Evolutionary conservation across 371 early-diverging fungal species (phyloP).

Genomic region (Syncephalastrum sp.): DNA sequence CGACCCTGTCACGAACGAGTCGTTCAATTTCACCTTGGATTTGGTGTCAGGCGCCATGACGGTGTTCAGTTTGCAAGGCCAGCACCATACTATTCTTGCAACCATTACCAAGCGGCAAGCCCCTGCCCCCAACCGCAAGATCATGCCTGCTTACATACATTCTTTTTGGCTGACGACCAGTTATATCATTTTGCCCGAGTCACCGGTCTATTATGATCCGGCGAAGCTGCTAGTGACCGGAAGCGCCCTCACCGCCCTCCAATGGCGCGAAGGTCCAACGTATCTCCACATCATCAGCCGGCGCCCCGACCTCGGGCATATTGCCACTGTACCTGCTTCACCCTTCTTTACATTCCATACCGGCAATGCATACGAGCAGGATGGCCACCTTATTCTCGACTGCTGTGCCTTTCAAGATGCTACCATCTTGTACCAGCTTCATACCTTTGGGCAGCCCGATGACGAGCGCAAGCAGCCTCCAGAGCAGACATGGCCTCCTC

Average conservation of each 20-base stretch:
- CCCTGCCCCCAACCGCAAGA: constrained; percentile 5
- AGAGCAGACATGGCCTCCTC: constrained; percentile 17
- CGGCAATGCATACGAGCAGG: constrained; percentile 45
- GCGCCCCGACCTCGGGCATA: constrained; percentile 25
- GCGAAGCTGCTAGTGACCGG: constrained; percentile 44
- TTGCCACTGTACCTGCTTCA: constrained; percentile 47
- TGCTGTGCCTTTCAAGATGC: constrained; percentile 30
- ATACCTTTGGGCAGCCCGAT: constrained; percentile 28
- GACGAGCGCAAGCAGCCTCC: constrained; percentile 3
- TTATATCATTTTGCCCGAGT: constrained; percentile 56
- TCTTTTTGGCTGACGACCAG: constrained; percentile 47
- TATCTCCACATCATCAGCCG: constrained; percentile 54
- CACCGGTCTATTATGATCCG: constrained; percentile 45
- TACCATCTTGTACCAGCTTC: constrained; percentile 33
- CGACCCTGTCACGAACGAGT: constrained; percentile 53
- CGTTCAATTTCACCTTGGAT: constrained; percentile 40
- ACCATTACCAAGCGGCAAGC: constrained; percentile 38
- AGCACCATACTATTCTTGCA: constrained; percentile 27
- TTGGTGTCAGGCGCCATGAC: constrained; percentile 1
- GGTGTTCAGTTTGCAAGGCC: constrained; percentile 14
- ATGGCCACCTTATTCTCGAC: constrained; percentile 31
- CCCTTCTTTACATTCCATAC: constrained; percentile 56
- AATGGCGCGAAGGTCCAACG: constrained; percentile 31
- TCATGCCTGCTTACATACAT: constrained; percentile 34
- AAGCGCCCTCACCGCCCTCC: constrained; percentile 35